Evolutionary conservation across 805 yeast genomes (phyloP).

Genomic region (Yarrowia porcina): DNA sequence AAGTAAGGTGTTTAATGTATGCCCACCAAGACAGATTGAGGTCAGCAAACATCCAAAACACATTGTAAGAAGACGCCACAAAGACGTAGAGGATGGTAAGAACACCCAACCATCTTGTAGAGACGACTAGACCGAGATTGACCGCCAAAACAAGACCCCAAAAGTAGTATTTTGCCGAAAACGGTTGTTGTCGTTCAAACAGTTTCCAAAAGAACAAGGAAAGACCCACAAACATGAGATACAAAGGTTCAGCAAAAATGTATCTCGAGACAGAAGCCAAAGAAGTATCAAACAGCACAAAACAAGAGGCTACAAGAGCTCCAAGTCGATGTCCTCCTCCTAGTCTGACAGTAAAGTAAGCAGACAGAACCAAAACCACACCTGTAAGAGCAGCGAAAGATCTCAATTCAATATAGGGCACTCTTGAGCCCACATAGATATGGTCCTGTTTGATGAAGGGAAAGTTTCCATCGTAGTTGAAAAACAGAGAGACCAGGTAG

Average conservation of each 20-base stretch:
- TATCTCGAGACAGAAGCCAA: constrained; percentile 48
- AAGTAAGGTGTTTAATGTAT: constrained; percentile 39
- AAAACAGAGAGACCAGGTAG: constrained; percentile 41
- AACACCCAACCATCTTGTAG: constrained; percentile 56
- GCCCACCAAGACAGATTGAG: constrained; percentile 40
- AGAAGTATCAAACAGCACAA: constrained; percentile 53
- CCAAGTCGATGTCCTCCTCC: constrained; percentile 45
- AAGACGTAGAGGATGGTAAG: constrained; percentile 53
- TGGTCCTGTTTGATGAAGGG: constrained; percentile 37
- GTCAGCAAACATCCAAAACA: constrained; percentile 63
- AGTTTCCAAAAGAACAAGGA: constrained; percentile 45
- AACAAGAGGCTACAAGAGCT: constrained; percentile 44
- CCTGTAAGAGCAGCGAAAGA: constrained; percentile 48
- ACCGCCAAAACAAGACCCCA: constrained; percentile 41
- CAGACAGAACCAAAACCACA: constrained; percentile 42
- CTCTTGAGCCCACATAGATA: constrained; percentile 29
- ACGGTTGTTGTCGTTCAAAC: constrained; percentile 40
- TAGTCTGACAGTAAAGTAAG: constrained; percentile 47
- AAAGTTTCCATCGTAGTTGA: constrained; percentile 44
- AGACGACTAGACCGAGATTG: constrained; percentile 45
- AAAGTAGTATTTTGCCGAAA: constrained; percentile 46
- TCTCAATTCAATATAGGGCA: constrained; percentile 47
- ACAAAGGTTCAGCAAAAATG: constrained; percentile 37
- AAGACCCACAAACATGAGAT: constrained; percentile 36
- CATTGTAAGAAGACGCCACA: constrained; percentile 40